Evolutionary conservation across 768 basidiomycete genomes (phyloP).

Genomic region (Phaeolepiota aurea): DNA sequence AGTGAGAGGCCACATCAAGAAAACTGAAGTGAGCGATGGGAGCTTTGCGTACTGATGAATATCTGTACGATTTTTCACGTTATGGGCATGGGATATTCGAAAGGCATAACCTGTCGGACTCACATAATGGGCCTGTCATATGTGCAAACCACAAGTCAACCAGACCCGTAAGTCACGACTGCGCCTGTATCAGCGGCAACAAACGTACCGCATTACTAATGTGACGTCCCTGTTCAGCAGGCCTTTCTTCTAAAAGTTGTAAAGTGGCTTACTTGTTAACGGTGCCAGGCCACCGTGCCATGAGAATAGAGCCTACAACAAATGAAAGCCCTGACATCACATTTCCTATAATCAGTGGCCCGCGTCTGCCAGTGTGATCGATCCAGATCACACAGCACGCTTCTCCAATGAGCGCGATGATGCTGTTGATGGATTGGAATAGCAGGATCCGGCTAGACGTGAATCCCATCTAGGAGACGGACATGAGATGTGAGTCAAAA

Average conservation of each 20-base stretch:
- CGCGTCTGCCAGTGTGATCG: slow-evolving; percentile 29
- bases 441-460: slow-evolving; percentile 33
- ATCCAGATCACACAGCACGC: slow-evolving; percentile 37
- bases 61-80: slow-evolving; percentile 25
- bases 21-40: no score
- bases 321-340: slow-evolving; percentile 31
- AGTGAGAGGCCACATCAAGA: not conserved
- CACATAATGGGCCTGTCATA: slow-evolving; percentile 27
- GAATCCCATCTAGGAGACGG: slow-evolving; percentile 32
- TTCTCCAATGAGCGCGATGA: slow-evolving; percentile 46
- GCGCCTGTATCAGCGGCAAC: not conserved
- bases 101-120: no score
- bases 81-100: slow-evolving; percentile 22
- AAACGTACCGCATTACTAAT: slow-evolving; percentile 26
- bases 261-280: slow-evolving; percentile 26
- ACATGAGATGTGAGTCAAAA: slow-evolving; percentile 7
- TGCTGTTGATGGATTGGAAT: slow-evolving; percentile 45
- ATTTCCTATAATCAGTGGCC: slow-evolving; percentile 34
- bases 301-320: slow-evolving; percentile 32
- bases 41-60: slow-evolving; percentile 28
- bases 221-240: not conserved
- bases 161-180: no score
- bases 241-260: not conserved
- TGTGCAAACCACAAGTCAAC: no score
- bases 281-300: slow-evolving; percentile 34